Evolutionary conservation across 164 flowering plant genomes (phyloP), one percentile per base, ranked within the genome.

Genomic region (Echeveria elegans): DNA sequence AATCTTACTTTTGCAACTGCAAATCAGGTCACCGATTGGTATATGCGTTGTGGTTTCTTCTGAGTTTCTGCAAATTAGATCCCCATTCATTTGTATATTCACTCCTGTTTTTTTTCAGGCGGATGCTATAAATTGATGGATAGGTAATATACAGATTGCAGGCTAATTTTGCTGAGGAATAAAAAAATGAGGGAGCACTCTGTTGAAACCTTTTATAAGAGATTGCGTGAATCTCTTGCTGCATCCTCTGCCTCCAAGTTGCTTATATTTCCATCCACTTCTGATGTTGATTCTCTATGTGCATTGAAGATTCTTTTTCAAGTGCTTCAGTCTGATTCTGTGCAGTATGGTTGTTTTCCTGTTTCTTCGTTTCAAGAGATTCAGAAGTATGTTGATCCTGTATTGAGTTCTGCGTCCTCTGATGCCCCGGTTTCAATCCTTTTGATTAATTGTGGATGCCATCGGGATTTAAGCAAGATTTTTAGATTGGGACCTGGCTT

Each of bases 361-460:
- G 92, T 92, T 2, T 90, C 96, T 6, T 87, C 92, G 0, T 90
- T 92, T 52, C 74, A 68, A 31, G 96, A 90, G 53, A 87, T 93
- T 29, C 85, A 86, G 65, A 80, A 84, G 61, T 90, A 79, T 63
- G 78, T 81, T 0, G 89, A 86, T 8, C 69, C 86, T 6, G 62
- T 59, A 64, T 75, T 85, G 69, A 60, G 73, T 15, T 69, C 77
- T 5, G 70, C 78, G 0, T 66, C 83, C 0, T 10, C 30, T 24
- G 79, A 78, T 61, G 64, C 79, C 21, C 82, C 87, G 6, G 56
- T 93, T 21, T 78, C 97, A 0, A 72, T 93, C 18, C 81, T 93
- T 43, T 69, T 93, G 64, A 82, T 93, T 0, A 93, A 90, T 71
- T 93, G 97, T 97, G 98, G 98, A 0, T 90, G 88, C 60, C 97